phyloP scores from a whole-genome alignment of 805 yeast genomes.

The Candida pseudofarinosa region DNA sequence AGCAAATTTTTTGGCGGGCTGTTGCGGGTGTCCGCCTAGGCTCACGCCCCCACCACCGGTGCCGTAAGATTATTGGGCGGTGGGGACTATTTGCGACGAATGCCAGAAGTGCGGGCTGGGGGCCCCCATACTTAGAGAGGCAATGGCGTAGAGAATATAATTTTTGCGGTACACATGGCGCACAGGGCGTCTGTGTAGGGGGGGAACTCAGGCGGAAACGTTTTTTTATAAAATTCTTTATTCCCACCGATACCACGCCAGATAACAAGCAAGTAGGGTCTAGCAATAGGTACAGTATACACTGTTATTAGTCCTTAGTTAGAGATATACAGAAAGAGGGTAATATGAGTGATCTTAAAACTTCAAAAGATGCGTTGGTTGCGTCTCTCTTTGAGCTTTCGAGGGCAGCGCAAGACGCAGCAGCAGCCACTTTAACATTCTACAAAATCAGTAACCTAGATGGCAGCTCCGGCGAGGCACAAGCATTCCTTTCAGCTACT shows the following conservation, averaged over 20 bases:
- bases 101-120: background rate
- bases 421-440: conserved; percentile 73
- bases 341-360: conserved; percentile 16
- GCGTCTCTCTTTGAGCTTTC: conserved; percentile 78
- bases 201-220: background rate
- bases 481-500: conserved; percentile 31
- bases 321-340: background rate
- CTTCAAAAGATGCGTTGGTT: conserved; percentile 39
- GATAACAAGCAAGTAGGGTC: too few relatives aligned
- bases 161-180: background rate
- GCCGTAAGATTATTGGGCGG: background rate
- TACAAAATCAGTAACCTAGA: conserved; percentile 51
- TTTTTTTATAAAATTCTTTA: conserved; percentile 1
- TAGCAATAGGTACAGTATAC: too few relatives aligned
- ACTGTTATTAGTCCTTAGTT: too few relatives aligned
- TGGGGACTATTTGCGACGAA: background rate
- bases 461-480: conserved; percentile 40
- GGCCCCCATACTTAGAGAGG: background rate
- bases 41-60: background rate
- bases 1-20: background rate
- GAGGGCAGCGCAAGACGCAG: conserved; percentile 83
- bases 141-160: background rate
- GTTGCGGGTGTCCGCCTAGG: background rate
- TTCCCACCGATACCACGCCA: background rate
- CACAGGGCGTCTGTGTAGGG: background rate